Conservation (phyloP, 179 eudicot species). For the Carnegiea gigantea region DNA sequence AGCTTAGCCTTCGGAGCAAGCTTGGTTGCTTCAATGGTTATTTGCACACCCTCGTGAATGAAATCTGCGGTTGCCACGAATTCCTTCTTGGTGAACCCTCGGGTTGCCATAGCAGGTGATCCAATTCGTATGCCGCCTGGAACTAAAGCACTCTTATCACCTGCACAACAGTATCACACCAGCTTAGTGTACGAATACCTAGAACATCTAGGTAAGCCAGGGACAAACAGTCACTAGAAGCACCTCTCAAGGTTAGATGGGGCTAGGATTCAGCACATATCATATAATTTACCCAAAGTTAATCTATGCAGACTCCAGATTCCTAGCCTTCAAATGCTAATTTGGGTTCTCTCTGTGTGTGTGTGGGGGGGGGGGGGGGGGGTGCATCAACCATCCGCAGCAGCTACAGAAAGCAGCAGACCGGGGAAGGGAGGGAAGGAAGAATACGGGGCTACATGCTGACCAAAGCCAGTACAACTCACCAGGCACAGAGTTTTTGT, state of each 20-base stretch:
- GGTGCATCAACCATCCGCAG: too few relatives aligned
- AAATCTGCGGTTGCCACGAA: conserved; percentile 66
- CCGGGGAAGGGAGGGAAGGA: too few relatives aligned
- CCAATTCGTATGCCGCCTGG: conserved; percentile 92
- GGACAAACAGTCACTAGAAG: neutral
- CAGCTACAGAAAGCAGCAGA: too few relatives aligned
- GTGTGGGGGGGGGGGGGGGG: neutral
- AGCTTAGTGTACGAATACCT: neutral
- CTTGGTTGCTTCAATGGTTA: conserved; percentile 61
- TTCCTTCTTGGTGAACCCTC: conserved; percentile 70
- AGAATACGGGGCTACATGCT: too few relatives aligned
- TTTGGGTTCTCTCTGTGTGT: too few relatives aligned
- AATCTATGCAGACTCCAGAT: neutral
- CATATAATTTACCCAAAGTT: neutral
- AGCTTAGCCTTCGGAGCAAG: conserved; percentile 62
- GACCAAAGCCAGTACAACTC: conserved; percentile 13
- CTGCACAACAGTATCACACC: conserved; percentile 26
- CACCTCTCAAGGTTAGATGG: too few relatives aligned
- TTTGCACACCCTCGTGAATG: conserved; percentile 75
- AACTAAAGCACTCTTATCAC: conserved; percentile 81
- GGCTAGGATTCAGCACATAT: neutral
- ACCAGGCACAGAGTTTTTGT: conserved; percentile 89
- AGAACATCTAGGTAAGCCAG: neutral
- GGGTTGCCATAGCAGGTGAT: conserved; percentile 84
- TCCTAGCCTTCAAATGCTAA: neutral